Evolutionary conservation across 192 early-diverging fungal genomes (phyloP), one percentile per base, ranked within the genome.

Genomic region (Dissophora globulifera): DNA sequence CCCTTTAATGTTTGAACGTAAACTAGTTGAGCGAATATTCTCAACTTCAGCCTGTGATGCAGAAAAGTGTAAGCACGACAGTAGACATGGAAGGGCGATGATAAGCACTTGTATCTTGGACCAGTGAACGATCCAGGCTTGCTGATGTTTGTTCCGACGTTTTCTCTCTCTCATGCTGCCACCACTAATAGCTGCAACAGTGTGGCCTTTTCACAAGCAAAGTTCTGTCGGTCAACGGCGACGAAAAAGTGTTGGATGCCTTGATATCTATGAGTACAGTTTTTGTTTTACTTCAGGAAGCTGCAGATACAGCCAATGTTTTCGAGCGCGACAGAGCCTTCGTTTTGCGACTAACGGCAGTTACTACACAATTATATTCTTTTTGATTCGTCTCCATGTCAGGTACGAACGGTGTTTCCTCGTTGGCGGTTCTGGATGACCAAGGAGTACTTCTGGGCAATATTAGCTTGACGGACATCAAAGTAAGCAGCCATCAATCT

Each of bases 381-480:
- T n/a, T n/a, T n/a, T n/a, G n/a, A n/a, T n/a, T n/a, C n/a, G n/a
- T n/a, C n/a, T n/a, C n/a, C n/a, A n/a, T 38, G 35, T 9, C 35
- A 89, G 86, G 75, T 52, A 82, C 83, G 26, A 81, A 87, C 46
- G 81, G 81, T 30, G 80, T 91, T 7, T 88, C 88, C 9, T 91
- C 89, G 17, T 52, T 89, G n/a, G 89, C 87, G 9, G 82, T 91
- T 2, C 49, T 91, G 19, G 82, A 82, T 50, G 64, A 66, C 27
- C 80, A 78, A 53, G 88, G 89, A 3, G 62, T 83, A 17, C 69
- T 91, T 2, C 38, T 89, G 8, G 89, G 88, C 11, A 89, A 89
- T 68, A 82, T 91, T 35, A 89, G 88, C 58, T 86, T 91, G 83
- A 84, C 88, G 4, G 89, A 91, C 78, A 81, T 91, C 61, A 89